Conservation (phyloP, 768 basidiomycete species). For the Dioszegia crocea region DNA sequence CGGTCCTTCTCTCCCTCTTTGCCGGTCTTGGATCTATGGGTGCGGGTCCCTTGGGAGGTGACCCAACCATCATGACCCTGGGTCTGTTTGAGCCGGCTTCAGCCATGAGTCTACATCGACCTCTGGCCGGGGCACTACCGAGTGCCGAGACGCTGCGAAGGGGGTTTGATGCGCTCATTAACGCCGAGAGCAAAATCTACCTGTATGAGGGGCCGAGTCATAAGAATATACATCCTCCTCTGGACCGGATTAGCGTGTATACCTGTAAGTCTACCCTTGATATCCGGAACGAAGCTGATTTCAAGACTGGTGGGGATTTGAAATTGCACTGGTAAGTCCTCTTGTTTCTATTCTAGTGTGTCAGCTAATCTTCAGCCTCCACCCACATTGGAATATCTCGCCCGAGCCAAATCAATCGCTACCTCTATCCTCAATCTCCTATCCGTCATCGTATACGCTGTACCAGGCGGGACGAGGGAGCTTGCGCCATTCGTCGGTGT, state of each 20-base stretch:
- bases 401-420: conserved; percentile 15
- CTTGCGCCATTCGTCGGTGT: conserved; percentile 27
- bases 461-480: conserved; percentile 26
- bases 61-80: conserved; percentile 11
- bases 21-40: not conserved
- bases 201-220: conserved; percentile 18
- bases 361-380: conserved; percentile 10
- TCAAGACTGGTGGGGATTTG: conserved; percentile 33
- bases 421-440: conserved; percentile 23
- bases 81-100: conserved; percentile 22
- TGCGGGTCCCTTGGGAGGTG: not conserved
- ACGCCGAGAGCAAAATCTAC: conserved; percentile 32
- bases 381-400: conserved; percentile 23
- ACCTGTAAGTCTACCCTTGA: conserved; percentile 17
- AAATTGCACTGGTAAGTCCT: conserved; percentile 21
- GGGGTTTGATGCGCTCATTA: conserved; percentile 26
- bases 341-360: not conserved
- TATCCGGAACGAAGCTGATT: not conserved
- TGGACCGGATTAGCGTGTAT: conserved; percentile 23
- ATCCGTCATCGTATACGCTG: conserved; percentile 24
- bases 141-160: conserved; percentile 19
- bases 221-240: conserved; percentile 18
- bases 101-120: conserved; percentile 21
- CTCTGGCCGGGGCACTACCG: conserved; percentile 26
- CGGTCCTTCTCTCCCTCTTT: conserved; percentile 16